Conservation (phyloP, 257 asterid species). For the Hygrophila difformis region DNA sequence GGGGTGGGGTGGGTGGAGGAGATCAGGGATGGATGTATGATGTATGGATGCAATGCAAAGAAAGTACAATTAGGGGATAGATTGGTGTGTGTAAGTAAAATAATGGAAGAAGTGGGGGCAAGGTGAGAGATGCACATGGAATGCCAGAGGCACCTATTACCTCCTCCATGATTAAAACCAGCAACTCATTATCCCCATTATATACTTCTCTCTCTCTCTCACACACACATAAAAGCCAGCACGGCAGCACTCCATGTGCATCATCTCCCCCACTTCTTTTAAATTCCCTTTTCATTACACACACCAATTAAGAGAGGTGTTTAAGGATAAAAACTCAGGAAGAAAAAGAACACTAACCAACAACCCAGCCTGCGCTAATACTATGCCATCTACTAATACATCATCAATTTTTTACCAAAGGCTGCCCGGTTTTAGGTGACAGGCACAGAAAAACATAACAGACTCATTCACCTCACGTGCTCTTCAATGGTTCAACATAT, state of each 20-base stretch:
- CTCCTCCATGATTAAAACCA: constrained; percentile 64
- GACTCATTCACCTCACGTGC: constrained; percentile 46
- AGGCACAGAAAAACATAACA: constrained; percentile 22
- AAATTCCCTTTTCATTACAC: constrained; percentile 23
- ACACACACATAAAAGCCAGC: constrained; percentile 34
- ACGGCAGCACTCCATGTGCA: constrained; percentile 85
- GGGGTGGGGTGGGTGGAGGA: too few species aligned
- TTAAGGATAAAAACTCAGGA: not conserved
- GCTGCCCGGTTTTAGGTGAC: constrained; percentile 47
- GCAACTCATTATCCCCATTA: too few species aligned
- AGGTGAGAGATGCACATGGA: constrained; percentile 74
- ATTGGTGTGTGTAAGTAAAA: constrained; percentile 22
- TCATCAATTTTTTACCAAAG: not conserved
- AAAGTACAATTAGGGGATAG: constrained; percentile 28
- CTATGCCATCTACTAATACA: constrained; percentile 14
- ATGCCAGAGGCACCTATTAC: constrained; percentile 70
- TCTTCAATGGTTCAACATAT: constrained; percentile 4
- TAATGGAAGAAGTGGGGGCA: constrained; percentile 48
- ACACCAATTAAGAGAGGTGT: not conserved
- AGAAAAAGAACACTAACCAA: constrained; percentile 27
- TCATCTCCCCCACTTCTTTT: constrained; percentile 49
- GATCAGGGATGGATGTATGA: not conserved
- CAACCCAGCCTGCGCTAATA: constrained; percentile 24
- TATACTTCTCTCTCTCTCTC: constrained; percentile 41
- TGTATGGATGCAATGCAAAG: constrained; percentile 22